Evolutionary conservation across 345 rosid species (phyloP).

Genomic region (Boechera divaricarpa): DNA sequence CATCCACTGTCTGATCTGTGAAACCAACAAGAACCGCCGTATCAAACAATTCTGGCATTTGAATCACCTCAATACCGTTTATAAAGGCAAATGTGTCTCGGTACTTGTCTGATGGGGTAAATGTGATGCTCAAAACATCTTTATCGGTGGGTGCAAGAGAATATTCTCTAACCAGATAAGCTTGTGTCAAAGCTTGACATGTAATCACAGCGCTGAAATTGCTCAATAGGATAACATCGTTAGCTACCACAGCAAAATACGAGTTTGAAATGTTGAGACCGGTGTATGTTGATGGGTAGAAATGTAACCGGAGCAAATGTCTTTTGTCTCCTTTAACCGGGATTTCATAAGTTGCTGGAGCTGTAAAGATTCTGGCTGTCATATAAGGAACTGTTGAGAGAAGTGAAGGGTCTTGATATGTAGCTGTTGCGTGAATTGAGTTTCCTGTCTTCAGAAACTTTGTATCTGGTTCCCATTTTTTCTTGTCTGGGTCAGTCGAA

Average conservation of each 20-base stretch:
- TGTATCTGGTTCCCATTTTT: slow-evolving; percentile 63
- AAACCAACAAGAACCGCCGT: slow-evolving; percentile 59
- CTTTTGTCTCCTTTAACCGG: slow-evolving; percentile 51
- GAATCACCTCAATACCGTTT: slow-evolving; percentile 74
- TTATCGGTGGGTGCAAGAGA: slow-evolving; percentile 52
- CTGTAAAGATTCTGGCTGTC: slow-evolving; percentile 69
- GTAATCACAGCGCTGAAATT: slow-evolving; percentile 79
- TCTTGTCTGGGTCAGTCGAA: slow-evolving; percentile 62
- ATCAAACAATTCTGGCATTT: slow-evolving; percentile 63
- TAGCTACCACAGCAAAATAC: slow-evolving; percentile 61
- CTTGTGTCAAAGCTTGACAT: slow-evolving; percentile 69
- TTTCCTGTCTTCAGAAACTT: slow-evolving; percentile 50
- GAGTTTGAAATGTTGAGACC: slow-evolving; percentile 55
- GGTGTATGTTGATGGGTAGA: slow-evolving; percentile 67
- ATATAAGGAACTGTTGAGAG: slow-evolving; percentile 68
- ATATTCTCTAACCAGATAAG: slow-evolving; percentile 70
- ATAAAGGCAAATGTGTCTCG: slow-evolving; percentile 60
- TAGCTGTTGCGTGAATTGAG: slow-evolving; percentile 51
- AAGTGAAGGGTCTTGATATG: slow-evolving; percentile 72
- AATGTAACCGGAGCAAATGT: slow-evolving; percentile 59
- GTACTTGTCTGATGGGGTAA: slow-evolving; percentile 58
- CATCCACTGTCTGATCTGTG: slow-evolving; percentile 47
- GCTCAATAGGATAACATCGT: slow-evolving; percentile 55
- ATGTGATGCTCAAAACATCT: slow-evolving; percentile 50
- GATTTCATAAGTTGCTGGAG: slow-evolving; percentile 60